Base-by-base conservation (phyloP, 148 eudicot genomes). In the Camellia sinensis region DNA sequence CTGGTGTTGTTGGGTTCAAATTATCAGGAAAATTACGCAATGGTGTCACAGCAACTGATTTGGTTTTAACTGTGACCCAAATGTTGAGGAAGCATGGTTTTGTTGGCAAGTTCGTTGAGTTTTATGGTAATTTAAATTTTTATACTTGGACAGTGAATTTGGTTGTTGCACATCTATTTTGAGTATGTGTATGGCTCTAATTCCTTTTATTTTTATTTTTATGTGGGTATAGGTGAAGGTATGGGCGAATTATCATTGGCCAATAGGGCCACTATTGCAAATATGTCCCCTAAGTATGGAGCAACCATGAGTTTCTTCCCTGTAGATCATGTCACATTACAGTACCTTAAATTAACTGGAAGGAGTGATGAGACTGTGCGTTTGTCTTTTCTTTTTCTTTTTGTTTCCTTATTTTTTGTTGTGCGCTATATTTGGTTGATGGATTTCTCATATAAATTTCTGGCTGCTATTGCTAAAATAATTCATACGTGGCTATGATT, bases 291-390 rank as follows among this genome's bases (percentile, higher is more conserved):
- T 29, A 97, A 95, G 87, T 95, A 95, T 86, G 98, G 98, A 73
- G 98, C 98, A 57, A 95, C 96, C 80, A 95, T 95, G 98, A 97
- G 98, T 37, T 94, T 94, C 94, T 94, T 94, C 89, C 98, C 97
- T 54, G 98, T 93, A 15, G 98, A 95, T 80, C 95, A 91, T 81
- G 93, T 95, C 70, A 95, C 98, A 21, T 81, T 95, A 77, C 89
- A 95, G 13, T 95, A 95, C 73, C 89, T 95, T 41, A 93, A 90
- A 81, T 89, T 95, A 90, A 95, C 98, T 19, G 97, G 98, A 86
- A 87, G 98, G 86, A 95, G 93, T 71, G 97, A 95, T 57, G 98
- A 91, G 67, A 95, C 93, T 21, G 96, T 95, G 76, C 80, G 96
- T 77, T 78, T 29, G 0, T 0, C 1, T 29, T 29, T 29, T 29